Base-by-base conservation (phyloP, 441 rosid species). In the Melianthus villosus region DNA sequence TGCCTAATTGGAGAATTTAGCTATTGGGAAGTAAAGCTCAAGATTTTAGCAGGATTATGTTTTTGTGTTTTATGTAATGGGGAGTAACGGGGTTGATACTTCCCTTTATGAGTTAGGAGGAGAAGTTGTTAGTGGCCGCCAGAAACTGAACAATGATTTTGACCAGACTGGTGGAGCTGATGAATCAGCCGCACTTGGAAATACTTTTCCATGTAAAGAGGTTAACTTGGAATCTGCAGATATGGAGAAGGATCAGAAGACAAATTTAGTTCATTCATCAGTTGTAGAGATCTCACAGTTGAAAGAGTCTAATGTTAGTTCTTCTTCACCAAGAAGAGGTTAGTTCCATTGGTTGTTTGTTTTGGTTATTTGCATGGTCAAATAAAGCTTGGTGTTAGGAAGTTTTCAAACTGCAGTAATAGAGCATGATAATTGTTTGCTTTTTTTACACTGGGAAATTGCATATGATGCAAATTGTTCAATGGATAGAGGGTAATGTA, bases 291-390 rank as follows among this genome's bases (percentile, higher is more conserved):
- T 56, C 33, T 57, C 55, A 11, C 43, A 9, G 38, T 42, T 56
- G 7, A 44, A 56, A 45, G 62, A 38, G 8, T 40, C 37, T 26
- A 40, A 18, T 14, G 45, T 23, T 20, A 30, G 57, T 30, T 62
- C 82, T 37, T 52, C 41, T 13, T 41, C 67, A 45, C 60, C 1
- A n/a, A n/a, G n/a, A 48, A 47, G 30, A 50, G 76, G 94, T 87
- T 51, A 59, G 67, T 62, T 25, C 25, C 40, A 7, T 4, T n/a
- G n/a, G n/a, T n/a, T n/a, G 32, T 9, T 49, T 28, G 15, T 38
- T 15, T 13, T 12, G 26, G 30, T n/a, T n/a, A 26, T 26, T 26
- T 7, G 10, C 2, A 9, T 26, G 30, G 10, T 26, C 29, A 7
- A 25, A 10, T 7, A 25, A 25, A 25, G n/a, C n/a, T n/a, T n/a